These are phyloP conservation scores for Populus alba DNA, from an alignment of 345 rosid species.

Conservation along the genomic window DNA sequence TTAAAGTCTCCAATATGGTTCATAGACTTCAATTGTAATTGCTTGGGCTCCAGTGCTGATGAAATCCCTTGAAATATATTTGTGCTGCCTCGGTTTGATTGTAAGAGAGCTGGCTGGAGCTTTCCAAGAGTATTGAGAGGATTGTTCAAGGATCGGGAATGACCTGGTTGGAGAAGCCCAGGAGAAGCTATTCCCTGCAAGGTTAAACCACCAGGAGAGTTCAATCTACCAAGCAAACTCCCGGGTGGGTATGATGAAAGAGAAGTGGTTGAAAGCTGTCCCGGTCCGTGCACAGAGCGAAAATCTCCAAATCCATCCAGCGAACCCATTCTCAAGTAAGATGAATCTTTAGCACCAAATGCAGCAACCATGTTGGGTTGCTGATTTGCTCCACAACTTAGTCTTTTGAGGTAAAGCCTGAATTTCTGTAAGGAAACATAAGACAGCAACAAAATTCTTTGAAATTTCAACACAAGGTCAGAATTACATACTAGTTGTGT, in stretches of 20 bases:
- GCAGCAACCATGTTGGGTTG: slow-evolving; percentile 54
- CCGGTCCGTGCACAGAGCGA: slow-evolving; percentile 42
- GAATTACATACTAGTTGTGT: neutral
- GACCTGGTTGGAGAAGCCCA: slow-evolving; percentile 43
- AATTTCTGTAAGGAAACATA: slow-evolving; percentile 57
- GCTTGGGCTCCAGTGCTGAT: slow-evolving; percentile 47
- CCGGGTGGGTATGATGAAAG: slow-evolving; percentile 51
- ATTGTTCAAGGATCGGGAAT: slow-evolving; percentile 42
- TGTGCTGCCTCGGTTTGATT: slow-evolving; percentile 37
- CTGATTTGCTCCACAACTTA: slow-evolving; percentile 44
- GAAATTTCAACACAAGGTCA: neutral
- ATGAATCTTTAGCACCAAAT: slow-evolving; percentile 54
- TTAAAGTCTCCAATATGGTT: slow-evolving; percentile 45
- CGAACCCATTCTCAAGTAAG: slow-evolving; percentile 49
- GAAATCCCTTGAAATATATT: slow-evolving; percentile 43
- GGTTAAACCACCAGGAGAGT: slow-evolving; percentile 50
- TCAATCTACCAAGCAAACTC: slow-evolving; percentile 49
- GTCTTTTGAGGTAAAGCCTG: slow-evolving; percentile 74
- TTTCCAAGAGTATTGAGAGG: slow-evolving; percentile 43
- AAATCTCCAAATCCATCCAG: slow-evolving; percentile 59
- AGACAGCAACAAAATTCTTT: neutral
- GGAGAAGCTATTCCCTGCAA: slow-evolving; percentile 54
- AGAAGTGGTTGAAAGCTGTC: slow-evolving; percentile 48
- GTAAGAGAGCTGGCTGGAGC: slow-evolving; percentile 38
- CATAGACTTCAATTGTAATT: slow-evolving; percentile 39